A percentile compares a stretch with the other conserved stretches of the same genome.
Conservation (phyloP, 2,329 filamentous ascomycete genomes). For the Epichloe hybrida region DNA sequence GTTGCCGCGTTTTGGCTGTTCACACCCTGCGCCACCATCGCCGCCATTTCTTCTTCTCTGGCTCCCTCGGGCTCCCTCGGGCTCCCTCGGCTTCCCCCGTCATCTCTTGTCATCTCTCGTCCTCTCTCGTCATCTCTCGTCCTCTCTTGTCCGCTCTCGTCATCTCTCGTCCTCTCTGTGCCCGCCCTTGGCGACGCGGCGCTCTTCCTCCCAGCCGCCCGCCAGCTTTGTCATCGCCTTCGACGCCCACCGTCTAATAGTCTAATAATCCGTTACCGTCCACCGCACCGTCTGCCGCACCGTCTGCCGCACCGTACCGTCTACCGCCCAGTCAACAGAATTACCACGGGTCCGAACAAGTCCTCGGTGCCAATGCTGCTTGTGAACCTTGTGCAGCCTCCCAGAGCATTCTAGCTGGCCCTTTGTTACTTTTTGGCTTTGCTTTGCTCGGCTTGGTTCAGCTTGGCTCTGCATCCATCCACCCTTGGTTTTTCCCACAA, state of each 20-base stretch:
- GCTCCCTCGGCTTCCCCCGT: not conserved
- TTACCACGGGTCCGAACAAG: too few species aligned
- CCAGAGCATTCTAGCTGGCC: not conserved
- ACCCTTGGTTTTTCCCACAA: not conserved
- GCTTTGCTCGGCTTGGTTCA: not conserved
- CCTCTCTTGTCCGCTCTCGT: too few species aligned
- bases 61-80: not conserved
- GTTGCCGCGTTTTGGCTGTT: too few species aligned
- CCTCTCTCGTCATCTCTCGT: too few species aligned
- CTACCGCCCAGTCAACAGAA: not conserved
- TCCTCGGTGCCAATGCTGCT: not conserved
- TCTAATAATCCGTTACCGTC: too few species aligned
- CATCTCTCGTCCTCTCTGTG: too few species aligned
- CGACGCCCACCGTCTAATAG: not conserved
- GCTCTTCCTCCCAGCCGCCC: not conserved
- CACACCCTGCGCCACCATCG: too few species aligned
- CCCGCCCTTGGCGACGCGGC: not conserved
- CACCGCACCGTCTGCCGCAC: too few species aligned
- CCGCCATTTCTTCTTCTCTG: not conserved
- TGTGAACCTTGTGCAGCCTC: not conserved
- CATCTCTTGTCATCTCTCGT: too few species aligned
- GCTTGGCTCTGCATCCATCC: not conserved
- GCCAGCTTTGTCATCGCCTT: slow-evolving; percentile 4
- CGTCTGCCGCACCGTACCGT: too few species aligned
- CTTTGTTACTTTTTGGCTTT: not conserved